These are phyloP conservation scores for Sambucus nigra DNA, from an alignment of 129 eudicot species.

Conservation along the genomic window DNA sequence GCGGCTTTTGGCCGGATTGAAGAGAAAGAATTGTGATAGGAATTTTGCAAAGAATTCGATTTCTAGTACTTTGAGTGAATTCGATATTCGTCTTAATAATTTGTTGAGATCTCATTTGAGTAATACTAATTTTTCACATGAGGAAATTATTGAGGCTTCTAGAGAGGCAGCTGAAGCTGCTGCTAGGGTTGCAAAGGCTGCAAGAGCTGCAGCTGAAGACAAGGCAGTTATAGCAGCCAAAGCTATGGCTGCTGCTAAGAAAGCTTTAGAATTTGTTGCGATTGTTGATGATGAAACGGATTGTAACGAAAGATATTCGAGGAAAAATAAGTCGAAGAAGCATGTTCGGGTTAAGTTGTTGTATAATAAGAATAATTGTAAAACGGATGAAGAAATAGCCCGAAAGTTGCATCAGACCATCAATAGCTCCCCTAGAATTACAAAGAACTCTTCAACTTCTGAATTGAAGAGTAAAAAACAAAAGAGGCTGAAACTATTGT, in stretches of 20 bases:
- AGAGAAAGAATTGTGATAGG: conserved; percentile 51
- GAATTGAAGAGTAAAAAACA: conserved; percentile 44
- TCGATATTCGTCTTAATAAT: conserved; percentile 36
- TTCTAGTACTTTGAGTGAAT: conserved; percentile 25
- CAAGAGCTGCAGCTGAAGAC: conserved; percentile 67
- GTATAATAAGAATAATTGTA: conserved; percentile 43
- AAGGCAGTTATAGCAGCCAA: conserved; percentile 71
- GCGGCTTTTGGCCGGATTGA: conserved; percentile 76
- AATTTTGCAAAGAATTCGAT: conserved; percentile 15
- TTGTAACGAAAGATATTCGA: conserved; percentile 27
- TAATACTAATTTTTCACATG: conserved; percentile 48
- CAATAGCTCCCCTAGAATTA: conserved; percentile 79
- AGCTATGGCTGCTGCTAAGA: conserved; percentile 83
- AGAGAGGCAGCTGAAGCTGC: conserved; percentile 55
- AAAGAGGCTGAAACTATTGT: conserved; percentile 37
- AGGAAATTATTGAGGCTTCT: conserved; percentile 61
- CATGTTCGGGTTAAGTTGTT: conserved; percentile 54
- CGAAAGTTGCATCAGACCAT: conserved; percentile 59
- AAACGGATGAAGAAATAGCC: conserved; percentile 69
- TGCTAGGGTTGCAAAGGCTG: conserved; percentile 47
- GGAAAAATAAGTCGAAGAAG: conserved; percentile 49
- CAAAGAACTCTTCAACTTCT: conserved; percentile 37
- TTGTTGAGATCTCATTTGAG: conserved; percentile 43
- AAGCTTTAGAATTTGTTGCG: conserved; percentile 65
- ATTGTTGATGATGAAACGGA: conserved; percentile 26